Percentiles rank a stretch among this genome's conserved stretches.
Conservation (phyloP, 176 grass and related monocot species). For the Phragmites australis region DNA sequence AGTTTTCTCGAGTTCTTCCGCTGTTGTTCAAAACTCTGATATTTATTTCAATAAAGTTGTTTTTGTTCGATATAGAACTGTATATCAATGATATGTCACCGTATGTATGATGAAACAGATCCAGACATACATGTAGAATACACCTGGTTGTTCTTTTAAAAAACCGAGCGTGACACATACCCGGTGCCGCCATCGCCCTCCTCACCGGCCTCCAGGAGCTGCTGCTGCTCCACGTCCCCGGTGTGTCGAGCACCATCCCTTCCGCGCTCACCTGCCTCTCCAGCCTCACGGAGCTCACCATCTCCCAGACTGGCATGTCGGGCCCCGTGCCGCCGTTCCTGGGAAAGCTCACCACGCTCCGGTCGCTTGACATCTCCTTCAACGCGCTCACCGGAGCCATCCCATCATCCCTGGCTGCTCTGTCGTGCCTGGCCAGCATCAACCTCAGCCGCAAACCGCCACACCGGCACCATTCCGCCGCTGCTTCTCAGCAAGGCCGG, state of each 20-base stretch:
- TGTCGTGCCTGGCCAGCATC: slow-evolving; percentile 3
- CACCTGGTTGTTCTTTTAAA: too few relatives aligned
- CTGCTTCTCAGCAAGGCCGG: neutral
- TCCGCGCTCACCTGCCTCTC: slow-evolving; percentile 18
- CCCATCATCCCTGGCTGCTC: slow-evolving; percentile 27
- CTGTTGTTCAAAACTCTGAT: too few relatives aligned
- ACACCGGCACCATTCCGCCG: slow-evolving; percentile 44
- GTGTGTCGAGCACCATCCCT: slow-evolving; percentile 47
- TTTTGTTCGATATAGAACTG: too few relatives aligned
- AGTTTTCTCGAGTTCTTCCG: too few relatives aligned
- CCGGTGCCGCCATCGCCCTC: slow-evolving; percentile 36
- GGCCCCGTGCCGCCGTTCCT: slow-evolving; percentile 52
- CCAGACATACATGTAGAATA: too few relatives aligned
- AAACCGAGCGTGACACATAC: too few relatives aligned
- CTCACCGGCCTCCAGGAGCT: slow-evolving; percentile 42
- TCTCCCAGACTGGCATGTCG: slow-evolving; percentile 49
- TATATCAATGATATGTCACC: too few relatives aligned
- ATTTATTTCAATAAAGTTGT: too few relatives aligned
- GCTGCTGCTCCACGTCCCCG: slow-evolving; percentile 38
- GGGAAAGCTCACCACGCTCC: slow-evolving; percentile 21
- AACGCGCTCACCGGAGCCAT: slow-evolving; percentile 54
- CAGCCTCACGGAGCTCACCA: slow-evolving; percentile 29
- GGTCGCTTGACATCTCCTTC: slow-evolving; percentile 51
- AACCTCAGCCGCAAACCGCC: slow-evolving; percentile 58
- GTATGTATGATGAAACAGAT: too few relatives aligned